Percentiles rank a stretch among this genome's conserved stretches.
These are phyloP conservation scores for Trametes villosa DNA, from an alignment of 768 basidiomycete genomes.

Conservation along the genomic window DNA sequence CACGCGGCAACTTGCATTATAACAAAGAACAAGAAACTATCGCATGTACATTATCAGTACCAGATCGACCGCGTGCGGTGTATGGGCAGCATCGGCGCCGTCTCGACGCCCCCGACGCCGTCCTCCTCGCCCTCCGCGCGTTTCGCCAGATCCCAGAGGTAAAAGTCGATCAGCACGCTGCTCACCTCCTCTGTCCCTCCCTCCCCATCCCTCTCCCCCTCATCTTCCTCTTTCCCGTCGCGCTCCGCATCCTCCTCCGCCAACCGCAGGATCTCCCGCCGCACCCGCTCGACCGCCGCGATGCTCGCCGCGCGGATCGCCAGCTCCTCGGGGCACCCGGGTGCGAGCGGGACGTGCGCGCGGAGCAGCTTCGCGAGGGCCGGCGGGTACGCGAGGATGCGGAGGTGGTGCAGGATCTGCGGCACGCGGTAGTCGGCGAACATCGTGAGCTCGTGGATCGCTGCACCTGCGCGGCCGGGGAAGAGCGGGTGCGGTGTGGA, in stretches of 20 bases:
- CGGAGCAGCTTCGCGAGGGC: slow-evolving; percentile 57
- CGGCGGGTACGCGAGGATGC: slow-evolving; percentile 72
- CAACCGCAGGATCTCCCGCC: slow-evolving; percentile 55
- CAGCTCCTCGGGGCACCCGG: slow-evolving; percentile 72
- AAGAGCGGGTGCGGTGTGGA: slow-evolving; percentile 85
- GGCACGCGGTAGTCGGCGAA: slow-evolving; percentile 94
- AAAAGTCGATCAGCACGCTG: slow-evolving; percentile 89
- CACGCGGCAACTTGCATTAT: no score
- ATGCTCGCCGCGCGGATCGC: slow-evolving; percentile 82
- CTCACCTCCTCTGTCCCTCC: slow-evolving; percentile 42
- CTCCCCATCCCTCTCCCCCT: slow-evolving; percentile 10
- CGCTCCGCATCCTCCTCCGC: slow-evolving; percentile 13
- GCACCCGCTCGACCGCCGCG: slow-evolving; percentile 74
- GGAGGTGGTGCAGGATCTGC: slow-evolving; percentile 85
- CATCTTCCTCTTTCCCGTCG: neutral
- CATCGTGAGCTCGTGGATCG: slow-evolving; percentile 82
- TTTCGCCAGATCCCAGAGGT: slow-evolving; percentile 88
- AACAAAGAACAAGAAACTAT: no score
- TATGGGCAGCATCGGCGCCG: slow-evolving; percentile 60
- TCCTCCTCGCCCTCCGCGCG: slow-evolving; percentile 67
- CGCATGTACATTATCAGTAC: slow-evolving; percentile 56
- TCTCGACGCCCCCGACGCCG: slow-evolving; percentile 58
- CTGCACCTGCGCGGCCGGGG: slow-evolving; percentile 54
- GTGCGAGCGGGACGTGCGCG: slow-evolving; percentile 47
- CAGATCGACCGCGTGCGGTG: slow-evolving; percentile 86